phyloP scores from a whole-genome alignment of 768 basidiomycete genomes.

The Suillus hirtellus region DNA sequence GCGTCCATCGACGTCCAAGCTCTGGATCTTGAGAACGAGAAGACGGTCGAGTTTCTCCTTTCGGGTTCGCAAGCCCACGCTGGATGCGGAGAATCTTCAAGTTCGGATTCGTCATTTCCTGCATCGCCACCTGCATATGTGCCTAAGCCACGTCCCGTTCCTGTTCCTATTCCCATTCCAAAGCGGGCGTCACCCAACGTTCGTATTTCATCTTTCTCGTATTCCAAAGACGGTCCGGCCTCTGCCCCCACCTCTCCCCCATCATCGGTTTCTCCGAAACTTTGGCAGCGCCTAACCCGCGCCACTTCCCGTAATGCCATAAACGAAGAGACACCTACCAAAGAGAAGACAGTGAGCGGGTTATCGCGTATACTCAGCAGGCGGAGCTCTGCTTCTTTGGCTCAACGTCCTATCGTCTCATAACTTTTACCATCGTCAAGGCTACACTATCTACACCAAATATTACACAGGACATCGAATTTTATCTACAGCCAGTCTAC shows the following conservation, averaged over 20 bases:
- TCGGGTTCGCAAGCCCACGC: not conserved
- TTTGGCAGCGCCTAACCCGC: slow-evolving; percentile 28
- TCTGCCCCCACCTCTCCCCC: slow-evolving; percentile 7
- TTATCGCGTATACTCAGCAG: slow-evolving; percentile 26
- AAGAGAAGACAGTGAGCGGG: slow-evolving; percentile 15
- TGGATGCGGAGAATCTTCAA: not conserved
- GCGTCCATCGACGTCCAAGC: not conserved
- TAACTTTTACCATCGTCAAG: not conserved
- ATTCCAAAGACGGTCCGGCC: not conserved
- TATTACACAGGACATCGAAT: not conserved
- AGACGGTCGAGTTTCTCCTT: not conserved
- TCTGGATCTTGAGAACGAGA: not conserved
- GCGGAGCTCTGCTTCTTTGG: slow-evolving; percentile 14
- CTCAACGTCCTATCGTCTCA: slow-evolving; percentile 6
- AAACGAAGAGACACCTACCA: slow-evolving; percentile 17
- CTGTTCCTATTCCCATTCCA: slow-evolving; percentile 15
- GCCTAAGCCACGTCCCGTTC: not conserved
- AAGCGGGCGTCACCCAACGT: not conserved
- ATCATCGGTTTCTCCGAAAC: slow-evolving; percentile 14
- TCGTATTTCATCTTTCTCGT: slow-evolving; percentile 12
- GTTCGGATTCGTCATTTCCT: not conserved
- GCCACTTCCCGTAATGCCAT: slow-evolving; percentile 19
- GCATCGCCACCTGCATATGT: not conserved
- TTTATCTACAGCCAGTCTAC: not conserved
- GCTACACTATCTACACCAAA: not conserved